Evolutionary conservation across 371 early-diverging fungal species (phyloP).

Genomic region (Basidiobolus meristosporus): DNA sequence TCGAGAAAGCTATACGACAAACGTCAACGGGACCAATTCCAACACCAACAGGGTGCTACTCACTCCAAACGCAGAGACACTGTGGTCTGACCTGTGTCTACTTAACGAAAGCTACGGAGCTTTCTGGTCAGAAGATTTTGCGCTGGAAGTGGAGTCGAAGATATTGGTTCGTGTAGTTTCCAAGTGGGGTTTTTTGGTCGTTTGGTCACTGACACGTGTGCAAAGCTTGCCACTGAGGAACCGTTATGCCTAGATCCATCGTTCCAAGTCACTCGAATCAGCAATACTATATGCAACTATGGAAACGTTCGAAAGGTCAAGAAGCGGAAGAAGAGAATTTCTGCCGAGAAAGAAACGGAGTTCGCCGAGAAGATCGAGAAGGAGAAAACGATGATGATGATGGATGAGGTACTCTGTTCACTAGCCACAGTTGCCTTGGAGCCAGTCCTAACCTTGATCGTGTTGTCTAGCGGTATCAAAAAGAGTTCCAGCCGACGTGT

Average conservation of each 20-base stretch:
- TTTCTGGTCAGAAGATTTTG: slow-evolving; percentile 19
- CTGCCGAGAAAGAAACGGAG: slow-evolving; percentile 24
- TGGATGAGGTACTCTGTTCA: slow-evolving; percentile 17
- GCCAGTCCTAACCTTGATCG: not conserved
- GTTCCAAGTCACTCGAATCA: slow-evolving; percentile 18
- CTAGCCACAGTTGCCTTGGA: too few species aligned
- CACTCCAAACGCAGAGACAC: slow-evolving; percentile 25
- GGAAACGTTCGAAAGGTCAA: slow-evolving; percentile 9
- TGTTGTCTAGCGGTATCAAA: not conserved
- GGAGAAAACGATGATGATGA: slow-evolving; percentile 22
- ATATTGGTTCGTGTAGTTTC: slow-evolving; percentile 12
- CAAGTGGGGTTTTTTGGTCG: not conserved
- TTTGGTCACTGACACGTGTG: not conserved
- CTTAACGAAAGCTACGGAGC: slow-evolving; percentile 19
- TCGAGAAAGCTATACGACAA: too few species aligned
- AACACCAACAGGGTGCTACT: too few species aligned
- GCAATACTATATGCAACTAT: slow-evolving; percentile 17
- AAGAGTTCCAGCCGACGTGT: slow-evolving; percentile 12
- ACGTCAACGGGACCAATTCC: too few species aligned
- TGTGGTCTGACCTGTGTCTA: slow-evolving; percentile 23
- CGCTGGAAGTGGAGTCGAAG: slow-evolving; percentile 20
- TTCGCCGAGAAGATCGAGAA: slow-evolving; percentile 22
- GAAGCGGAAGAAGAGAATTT: slow-evolving; percentile 23
- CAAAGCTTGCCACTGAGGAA: slow-evolving; percentile 21
- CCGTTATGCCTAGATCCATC: slow-evolving; percentile 24